Base-by-base conservation (phyloP, 805 yeast genomes). In the Lachancea dasiensis region DNA sequence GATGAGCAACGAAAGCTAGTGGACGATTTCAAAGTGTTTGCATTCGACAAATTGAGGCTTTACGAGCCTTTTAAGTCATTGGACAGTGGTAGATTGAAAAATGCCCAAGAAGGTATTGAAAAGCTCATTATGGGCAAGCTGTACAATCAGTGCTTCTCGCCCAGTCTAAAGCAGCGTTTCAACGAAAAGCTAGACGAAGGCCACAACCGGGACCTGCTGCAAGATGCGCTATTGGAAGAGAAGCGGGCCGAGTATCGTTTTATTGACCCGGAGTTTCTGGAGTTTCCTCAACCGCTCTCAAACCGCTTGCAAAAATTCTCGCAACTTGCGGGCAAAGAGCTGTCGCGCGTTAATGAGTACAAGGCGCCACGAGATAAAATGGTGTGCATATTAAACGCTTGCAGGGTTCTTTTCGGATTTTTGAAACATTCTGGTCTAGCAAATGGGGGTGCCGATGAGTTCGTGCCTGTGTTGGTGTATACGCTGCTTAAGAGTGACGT, bases 341-440 rank as follows among this genome's bases (percentile, higher is more conserved):
- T 92, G 34, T 67, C 69, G 45, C 86, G 86, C 50, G 79, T 92
- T 52, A 82, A 83, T 58, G 70, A 75, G 37, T 94, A 82, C 58
- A 75, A 94, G 49, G 90, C 97, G 0, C 98, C 98, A 11, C 69
- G 98, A 37, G 98, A 94, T 56, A 92, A 92, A 54, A 77, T 86
- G 45, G 86, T 92, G 26, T 92, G 97, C 57, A 70, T 92, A 3
- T 68, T 92, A 45, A 94, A 92, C 61, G 79, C 92, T 37, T 90
- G 97, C 55, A 90, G 90, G 60, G 89, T 92, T 15, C 81, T 94
- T 5, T 89, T 87, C 67, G 94, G 95, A 8, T 69, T 86, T 40
- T 73, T 94, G 32, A 78, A 87, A 45, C 84, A 79, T 43, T 64
- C 69, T 11, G 62, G 72, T 34, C 70, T 77, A 38, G 82, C 78